phyloP scores from a whole-genome alignment of 768 basidiomycete species.

The Leucogyrophana mollusca region DNA sequence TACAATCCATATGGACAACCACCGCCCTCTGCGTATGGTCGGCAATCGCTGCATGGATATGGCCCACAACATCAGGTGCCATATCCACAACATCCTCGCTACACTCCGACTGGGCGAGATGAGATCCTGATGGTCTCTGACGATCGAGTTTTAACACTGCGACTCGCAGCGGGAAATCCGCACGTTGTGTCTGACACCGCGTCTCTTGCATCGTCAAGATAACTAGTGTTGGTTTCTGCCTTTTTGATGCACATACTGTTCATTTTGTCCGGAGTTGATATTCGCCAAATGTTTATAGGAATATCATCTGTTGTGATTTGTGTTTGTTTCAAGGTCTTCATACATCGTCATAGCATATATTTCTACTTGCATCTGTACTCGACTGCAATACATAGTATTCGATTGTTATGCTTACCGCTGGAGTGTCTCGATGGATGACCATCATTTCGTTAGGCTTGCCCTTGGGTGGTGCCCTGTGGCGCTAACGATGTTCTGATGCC shows the following conservation, averaged over 20 bases:
- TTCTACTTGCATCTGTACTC: conserved; percentile 33
- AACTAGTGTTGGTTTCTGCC: conserved; percentile 10
- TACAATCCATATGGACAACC: conserved; percentile 33
- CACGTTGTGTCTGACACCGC: conserved; percentile 9
- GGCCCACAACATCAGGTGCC: conserved; percentile 20
- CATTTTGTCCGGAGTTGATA: background rate
- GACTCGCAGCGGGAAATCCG: conserved; percentile 38
- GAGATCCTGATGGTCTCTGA: conserved; percentile 92
- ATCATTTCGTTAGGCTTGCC: no score
- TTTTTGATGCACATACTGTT: background rate
- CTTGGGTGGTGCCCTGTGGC: background rate
- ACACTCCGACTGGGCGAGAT: conserved; percentile 60
- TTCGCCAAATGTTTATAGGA: conserved; percentile 3
- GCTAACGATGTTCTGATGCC: background rate
- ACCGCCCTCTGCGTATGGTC: conserved; percentile 21
- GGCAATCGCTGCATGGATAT: conserved; percentile 25
- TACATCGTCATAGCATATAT: conserved; percentile 23
- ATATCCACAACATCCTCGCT: conserved; percentile 43
- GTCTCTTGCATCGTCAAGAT: conserved; percentile 16
- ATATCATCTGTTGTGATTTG: conserved; percentile 13
- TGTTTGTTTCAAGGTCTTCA: conserved; percentile 15
- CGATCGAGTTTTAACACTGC: conserved; percentile 76
- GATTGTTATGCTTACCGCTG: no score
- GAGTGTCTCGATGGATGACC: no score
- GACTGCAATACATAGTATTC: conserved; percentile 1